These are phyloP conservation scores for Penicillium waksmanii DNA, from an alignment of 495 filamentous ascomycete species.

Conservation along the genomic window DNA sequence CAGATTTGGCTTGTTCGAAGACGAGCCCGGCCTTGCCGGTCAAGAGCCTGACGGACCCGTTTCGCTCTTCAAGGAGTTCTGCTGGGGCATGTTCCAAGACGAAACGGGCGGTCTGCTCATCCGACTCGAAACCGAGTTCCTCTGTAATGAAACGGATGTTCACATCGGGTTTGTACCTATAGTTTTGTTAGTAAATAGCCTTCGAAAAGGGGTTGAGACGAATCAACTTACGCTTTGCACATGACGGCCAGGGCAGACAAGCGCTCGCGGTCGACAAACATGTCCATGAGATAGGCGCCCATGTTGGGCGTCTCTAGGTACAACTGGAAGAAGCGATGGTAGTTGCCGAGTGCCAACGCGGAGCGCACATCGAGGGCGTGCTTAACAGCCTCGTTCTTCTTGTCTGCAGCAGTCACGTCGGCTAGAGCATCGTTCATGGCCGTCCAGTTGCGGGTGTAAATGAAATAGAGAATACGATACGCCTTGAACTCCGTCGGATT, in stretches of 20 bases:
- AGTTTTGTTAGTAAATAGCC: constrained; percentile 39
- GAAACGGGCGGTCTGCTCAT: constrained; percentile 87
- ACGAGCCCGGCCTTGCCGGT: constrained; percentile 69
- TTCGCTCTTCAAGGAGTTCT: constrained; percentile 76
- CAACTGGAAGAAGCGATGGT: constrained; percentile 94
- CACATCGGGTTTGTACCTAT: constrained; percentile 88
- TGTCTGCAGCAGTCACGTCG: constrained; percentile 97
- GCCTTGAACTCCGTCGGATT: constrained; percentile 96
- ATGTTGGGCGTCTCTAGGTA: constrained; percentile 95
- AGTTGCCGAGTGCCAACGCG: constrained; percentile 89
- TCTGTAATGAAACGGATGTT: constrained; percentile 90
- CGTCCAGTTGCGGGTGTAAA: constrained; percentile 97
- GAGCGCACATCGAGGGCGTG: constrained; percentile 93
- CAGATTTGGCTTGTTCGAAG: constrained; percentile 72
- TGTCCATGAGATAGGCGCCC: constrained; percentile 98
- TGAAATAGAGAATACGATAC: constrained; percentile 99
- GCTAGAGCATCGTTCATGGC: constrained; percentile 97
- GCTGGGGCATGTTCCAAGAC: constrained; percentile 76
- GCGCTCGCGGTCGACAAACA: constrained; percentile 94
- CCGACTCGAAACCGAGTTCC: constrained; percentile 93
- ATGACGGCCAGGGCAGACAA: constrained; percentile 86
- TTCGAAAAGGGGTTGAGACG: neutral
- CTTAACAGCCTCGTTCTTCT: constrained; percentile 77
- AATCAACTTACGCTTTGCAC: constrained; percentile 82
- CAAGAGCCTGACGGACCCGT: constrained; percentile 72